Evolutionary conservation across 306 rosid species (phyloP).

Genomic region (Quercus suber): DNA sequence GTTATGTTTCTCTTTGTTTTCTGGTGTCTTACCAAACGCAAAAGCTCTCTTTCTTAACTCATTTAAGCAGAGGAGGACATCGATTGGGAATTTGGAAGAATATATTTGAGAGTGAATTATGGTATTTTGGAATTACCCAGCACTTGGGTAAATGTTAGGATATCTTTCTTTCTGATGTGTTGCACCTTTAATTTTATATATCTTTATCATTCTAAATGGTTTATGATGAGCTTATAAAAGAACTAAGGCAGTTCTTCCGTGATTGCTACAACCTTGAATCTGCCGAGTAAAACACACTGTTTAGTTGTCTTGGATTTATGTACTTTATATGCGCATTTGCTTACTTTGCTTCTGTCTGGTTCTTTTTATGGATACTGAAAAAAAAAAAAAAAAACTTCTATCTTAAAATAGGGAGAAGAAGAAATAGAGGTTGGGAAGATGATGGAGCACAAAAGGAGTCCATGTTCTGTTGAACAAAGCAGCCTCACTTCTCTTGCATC

Average conservation of each 20-base stretch:
- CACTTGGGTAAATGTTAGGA: neutral
- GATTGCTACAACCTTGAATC: neutral
- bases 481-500: constrained; percentile 61
- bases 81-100: too few species aligned
- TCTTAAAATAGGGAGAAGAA: constrained; percentile 51
- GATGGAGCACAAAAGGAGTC: constrained; percentile 80
- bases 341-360: neutral
- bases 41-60: neutral
- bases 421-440: constrained; percentile 73
- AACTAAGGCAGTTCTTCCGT: neutral
- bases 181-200: too few species aligned
- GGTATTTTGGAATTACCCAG: neutral
- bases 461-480: constrained; percentile 79
- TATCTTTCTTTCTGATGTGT: neutral
- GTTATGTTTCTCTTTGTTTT: neutral
- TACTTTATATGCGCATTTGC: neutral
- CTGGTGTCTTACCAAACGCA: neutral
- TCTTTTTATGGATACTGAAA: constrained; percentile 8
- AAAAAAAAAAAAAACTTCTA: too few species aligned
- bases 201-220: too few species aligned
- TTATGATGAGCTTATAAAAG: neutral
- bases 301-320: neutral
- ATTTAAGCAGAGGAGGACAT: neutral
- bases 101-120: neutral
- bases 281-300: neutral